These are phyloP conservation scores for Azolla pinnata DNA, from an alignment of 75 land plant genomes.

Conservation along the genomic window DNA sequence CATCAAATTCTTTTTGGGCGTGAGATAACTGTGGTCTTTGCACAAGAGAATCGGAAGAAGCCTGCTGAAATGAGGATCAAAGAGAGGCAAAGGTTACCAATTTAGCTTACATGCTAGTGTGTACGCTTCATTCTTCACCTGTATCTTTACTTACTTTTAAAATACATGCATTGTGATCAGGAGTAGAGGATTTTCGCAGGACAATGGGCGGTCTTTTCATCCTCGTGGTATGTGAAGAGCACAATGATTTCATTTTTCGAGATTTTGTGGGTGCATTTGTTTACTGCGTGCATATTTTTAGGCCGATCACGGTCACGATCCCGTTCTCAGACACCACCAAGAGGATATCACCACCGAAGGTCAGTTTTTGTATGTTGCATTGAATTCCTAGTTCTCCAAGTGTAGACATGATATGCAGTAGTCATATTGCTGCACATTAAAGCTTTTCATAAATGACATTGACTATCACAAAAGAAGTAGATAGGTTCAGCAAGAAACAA, in stretches of 20 bases:
- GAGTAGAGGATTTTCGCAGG: not conserved
- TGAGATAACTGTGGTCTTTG: constrained; percentile 38
- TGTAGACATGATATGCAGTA: no score
- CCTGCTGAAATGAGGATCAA: constrained; percentile 37
- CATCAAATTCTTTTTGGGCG: constrained; percentile 26
- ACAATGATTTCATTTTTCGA: no score
- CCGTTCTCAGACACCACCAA: constrained; percentile 11
- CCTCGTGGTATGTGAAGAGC: constrained; percentile 1
- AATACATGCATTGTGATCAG: constrained; percentile 4
- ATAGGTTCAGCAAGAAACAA: no score
- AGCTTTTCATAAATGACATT: no score
- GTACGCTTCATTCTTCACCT: not conserved
- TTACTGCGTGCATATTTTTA: not conserved
- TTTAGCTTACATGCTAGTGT: not conserved
- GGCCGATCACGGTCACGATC: constrained; percentile 3
- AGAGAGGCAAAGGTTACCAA: constrained; percentile 13
- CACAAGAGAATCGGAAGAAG: constrained; percentile 38
- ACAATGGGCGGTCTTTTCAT: not conserved
- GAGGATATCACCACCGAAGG: no score
- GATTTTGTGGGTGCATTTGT: not conserved
- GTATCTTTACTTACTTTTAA: not conserved
- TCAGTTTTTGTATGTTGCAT: no score
- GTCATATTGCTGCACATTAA: no score
- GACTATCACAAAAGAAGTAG: no score
- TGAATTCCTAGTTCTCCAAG: no score